Evolutionary conservation across 805 yeast genomes (phyloP), one percentile per base, ranked within the genome.

Genomic region (Citeromyces nyonsensis): DNA sequence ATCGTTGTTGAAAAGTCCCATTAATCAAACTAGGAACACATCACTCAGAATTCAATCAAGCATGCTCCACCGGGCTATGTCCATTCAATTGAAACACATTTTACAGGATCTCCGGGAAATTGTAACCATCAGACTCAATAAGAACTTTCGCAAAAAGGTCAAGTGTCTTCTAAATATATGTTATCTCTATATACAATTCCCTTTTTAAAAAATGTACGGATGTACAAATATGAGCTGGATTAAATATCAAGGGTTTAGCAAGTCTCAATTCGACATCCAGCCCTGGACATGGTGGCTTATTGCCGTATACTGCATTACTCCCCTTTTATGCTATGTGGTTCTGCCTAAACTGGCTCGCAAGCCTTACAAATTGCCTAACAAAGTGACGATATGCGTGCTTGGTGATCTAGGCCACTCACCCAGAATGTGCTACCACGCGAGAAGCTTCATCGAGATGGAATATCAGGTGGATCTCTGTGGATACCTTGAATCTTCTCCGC

Each of bases 401-500:
- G 98, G 98, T 2, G 97, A 88, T 48, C 48, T 91, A 34, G 95
- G 95, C 10, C 94, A 85, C 47, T 86, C 96, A 1, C 98, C 98
- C 5, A 63, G 98, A 37, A 91, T 88, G 80, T 67, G 77, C 42
- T 81, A 88, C 53, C 98, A 91, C 49, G 94, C 94, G 0, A 56
- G 63, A 36, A 77, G 88, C 34, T 73, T 91, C 43, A 66, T 79
- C n/a, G 51, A 62, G 24, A 52, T 58, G 11, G 91, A 85, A 0
- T 79, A 75, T 51, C 59, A 62, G 30, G 97, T 91, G 4, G 82
- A 78, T 36, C 51, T 91, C 24, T 80, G 94, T 49, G 98, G 98
- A 0, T 88, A 86, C 43, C 40, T 74, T 0, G 80, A 75, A 35
- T 66, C 72, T 24, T 48, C 52, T 6, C 60, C 78, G 1, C 71